Conservation (phyloP, 352 stramenopile genomes). For the Phytophthora pini region DNA sequence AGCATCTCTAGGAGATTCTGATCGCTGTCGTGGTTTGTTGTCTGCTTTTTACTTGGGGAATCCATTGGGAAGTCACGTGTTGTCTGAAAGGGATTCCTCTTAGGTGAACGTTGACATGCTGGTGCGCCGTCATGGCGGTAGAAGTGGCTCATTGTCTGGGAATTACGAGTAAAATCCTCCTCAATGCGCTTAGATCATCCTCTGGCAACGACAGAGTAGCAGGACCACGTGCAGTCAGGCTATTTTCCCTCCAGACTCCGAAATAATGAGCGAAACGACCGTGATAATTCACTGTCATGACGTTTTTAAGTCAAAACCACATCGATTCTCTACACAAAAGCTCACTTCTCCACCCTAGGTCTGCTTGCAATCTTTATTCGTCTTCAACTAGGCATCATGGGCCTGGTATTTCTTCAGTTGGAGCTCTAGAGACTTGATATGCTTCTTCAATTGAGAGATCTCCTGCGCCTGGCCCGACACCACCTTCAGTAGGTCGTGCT, state of each 20-base stretch:
- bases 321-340: slow-evolving; percentile 46
- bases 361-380: slow-evolving; percentile 12
- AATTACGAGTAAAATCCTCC: no score
- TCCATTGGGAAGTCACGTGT: slow-evolving; percentile 29
- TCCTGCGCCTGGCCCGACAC: slow-evolving; percentile 72
- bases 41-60: slow-evolving; percentile 23
- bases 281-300: no score
- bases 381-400: slow-evolving; percentile 32
- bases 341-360: slow-evolving; percentile 20
- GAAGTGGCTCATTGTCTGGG: slow-evolving; percentile 22
- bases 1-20: slow-evolving; percentile 77
- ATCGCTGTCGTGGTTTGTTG: slow-evolving; percentile 51
- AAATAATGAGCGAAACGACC: no score
- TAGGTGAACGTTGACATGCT: slow-evolving; percentile 12
- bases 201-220: not conserved
- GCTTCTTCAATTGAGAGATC: slow-evolving; percentile 80
- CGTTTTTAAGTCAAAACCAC: slow-evolving; percentile 30
- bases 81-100: slow-evolving; percentile 50
- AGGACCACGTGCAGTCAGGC: not conserved
- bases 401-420: slow-evolving; percentile 53
- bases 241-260: slow-evolving; percentile 23
- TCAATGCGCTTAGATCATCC: slow-evolving; percentile 15
- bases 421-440: slow-evolving; percentile 73
- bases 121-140: slow-evolving; percentile 25
- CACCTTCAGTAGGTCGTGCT: slow-evolving; percentile 76